Base-by-base conservation (phyloP, 495 filamentous ascomycete species). In the Rhypophila decipiens region DNA sequence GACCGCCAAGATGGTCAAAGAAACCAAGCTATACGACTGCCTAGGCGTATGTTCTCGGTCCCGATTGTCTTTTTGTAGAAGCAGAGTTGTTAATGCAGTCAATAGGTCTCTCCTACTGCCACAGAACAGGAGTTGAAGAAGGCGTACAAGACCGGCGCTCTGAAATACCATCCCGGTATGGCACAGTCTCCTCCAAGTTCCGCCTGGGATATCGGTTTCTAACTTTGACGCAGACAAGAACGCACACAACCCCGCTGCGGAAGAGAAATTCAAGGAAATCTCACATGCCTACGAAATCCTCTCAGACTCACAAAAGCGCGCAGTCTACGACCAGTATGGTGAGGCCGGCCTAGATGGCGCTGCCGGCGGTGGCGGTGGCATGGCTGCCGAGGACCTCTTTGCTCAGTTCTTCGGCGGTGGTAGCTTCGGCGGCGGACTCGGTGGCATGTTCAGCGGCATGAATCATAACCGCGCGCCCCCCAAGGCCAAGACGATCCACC, bases 201-300 rank as follows among this genome's bases (percentile, higher is more conserved):
- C n/a, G n/a, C n/a, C n/a, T n/a, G n/a, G n/a, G n/a, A n/a, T n/a
- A n/a, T n/a, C n/a, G n/a, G n/a, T n/a, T n/a, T n/a, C n/a, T 69
- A 42, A 68, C 49, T 5, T 21, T 34, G 35, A 31, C 13, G 27
- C 56, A 95, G 93, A 98, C 71, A 98, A 98, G 78, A 97, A 97
- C 67, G 80, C 83, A 38, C 82, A 93, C 72, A 91, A 91, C 74
- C 90, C 90, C 34, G 87, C 87, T 21, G 88, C 93, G 36, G 88
- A 89, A 44, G 88, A 96, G 42, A 97, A 96, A 67, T 97, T 99
- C 81, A 96, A 97, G 73, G 91, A 96, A 59, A 77, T 97, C 40
- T 94, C 88, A 44, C 84, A 90, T 54, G 93, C 93, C 24, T 97
- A 96, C 66, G 94, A 99, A 71, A 79, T 87, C 52, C 82, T 99